Percentiles rank a stretch among this genome's conserved stretches.
These are phyloP conservation scores for Capsicum pubescens DNA, from an alignment of 257 asterid genomes.

Conservation along the genomic window DNA sequence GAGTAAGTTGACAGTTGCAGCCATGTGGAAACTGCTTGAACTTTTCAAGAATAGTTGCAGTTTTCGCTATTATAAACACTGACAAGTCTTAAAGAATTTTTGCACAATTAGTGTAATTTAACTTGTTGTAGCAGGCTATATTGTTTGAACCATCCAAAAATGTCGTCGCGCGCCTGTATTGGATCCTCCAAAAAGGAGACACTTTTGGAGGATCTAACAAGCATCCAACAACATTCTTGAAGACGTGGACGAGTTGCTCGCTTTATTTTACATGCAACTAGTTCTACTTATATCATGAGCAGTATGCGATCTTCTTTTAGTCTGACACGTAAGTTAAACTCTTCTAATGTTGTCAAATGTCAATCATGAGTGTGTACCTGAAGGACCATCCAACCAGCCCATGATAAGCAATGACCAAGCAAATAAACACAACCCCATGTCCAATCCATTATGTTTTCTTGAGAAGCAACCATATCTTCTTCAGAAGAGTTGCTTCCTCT, in stretches of 20 bases:
- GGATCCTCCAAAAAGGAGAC: too few species aligned
- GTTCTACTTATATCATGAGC: neutral
- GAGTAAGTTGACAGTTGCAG: too few species aligned
- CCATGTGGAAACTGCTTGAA: neutral
- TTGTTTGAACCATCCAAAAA: too few species aligned
- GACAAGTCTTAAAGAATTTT: neutral
- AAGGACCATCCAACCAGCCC: slow-evolving; percentile 97
- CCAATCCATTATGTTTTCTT: slow-evolving; percentile 58
- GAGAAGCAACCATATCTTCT: slow-evolving; percentile 35
- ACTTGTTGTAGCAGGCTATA: neutral
- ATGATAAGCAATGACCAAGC: slow-evolving; percentile 81
- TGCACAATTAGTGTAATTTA: neutral
- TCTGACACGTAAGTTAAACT: neutral
- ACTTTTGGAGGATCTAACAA: too few species aligned
- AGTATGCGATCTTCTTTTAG: neutral
- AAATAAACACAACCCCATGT: slow-evolving; percentile 82
- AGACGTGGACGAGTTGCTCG: neutral
- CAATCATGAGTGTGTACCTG: slow-evolving; percentile 48
- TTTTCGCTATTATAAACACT: too few species aligned
- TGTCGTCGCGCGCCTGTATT: too few species aligned
- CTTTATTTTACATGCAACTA: neutral
- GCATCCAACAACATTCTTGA: too few species aligned
- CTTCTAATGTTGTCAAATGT: neutral
- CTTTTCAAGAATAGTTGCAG: neutral
- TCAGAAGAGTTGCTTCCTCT: slow-evolving; percentile 35